Percentiles rank a stretch among this genome's conserved stretches.
Evolutionary conservation across 352 stramenopile species (phyloP).

Genomic region (Phytophthora syringae): DNA sequence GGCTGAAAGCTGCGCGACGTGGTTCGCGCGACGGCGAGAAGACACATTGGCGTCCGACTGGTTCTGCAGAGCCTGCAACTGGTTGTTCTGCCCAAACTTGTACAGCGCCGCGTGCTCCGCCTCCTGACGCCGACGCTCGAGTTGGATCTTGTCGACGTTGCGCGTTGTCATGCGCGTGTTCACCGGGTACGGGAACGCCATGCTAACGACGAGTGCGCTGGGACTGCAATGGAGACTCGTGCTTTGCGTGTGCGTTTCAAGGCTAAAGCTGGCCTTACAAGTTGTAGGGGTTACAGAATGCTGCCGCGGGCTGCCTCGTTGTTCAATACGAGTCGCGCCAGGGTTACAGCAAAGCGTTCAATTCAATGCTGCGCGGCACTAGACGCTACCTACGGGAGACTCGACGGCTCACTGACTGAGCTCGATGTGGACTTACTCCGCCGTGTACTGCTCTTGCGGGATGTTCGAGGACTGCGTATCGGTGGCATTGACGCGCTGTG

Average conservation of each 20-base stretch:
- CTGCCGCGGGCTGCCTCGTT: not conserved
- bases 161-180: slow-evolving; percentile 67
- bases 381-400: no score
- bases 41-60: slow-evolving; percentile 70
- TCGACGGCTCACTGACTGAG: slow-evolving; percentile 26
- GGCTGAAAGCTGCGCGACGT: slow-evolving; percentile 67
- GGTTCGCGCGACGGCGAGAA: slow-evolving; percentile 55
- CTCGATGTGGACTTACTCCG: slow-evolving; percentile 31
- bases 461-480: slow-evolving; percentile 18
- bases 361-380: no score
- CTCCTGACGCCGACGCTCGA: slow-evolving; percentile 66
- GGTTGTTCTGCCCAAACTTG: slow-evolving; percentile 61
- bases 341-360: no score
- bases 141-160: slow-evolving; percentile 68
- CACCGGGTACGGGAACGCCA: slow-evolving; percentile 68
- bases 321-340: no score
- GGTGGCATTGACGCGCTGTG: slow-evolving; percentile 29
- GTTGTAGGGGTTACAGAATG: slow-evolving; percentile 2
- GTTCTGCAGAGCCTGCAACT: slow-evolving; percentile 65
- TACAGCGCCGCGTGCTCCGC: slow-evolving; percentile 58
- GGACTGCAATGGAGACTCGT: no score
- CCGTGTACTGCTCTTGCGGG: slow-evolving; percentile 18
- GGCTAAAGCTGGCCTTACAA: not conserved
- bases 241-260: slow-evolving; percentile 21
- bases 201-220: no score